Conservation (phyloP, 169 alveolate genomes). For the Eimeria falciformis region DNA sequence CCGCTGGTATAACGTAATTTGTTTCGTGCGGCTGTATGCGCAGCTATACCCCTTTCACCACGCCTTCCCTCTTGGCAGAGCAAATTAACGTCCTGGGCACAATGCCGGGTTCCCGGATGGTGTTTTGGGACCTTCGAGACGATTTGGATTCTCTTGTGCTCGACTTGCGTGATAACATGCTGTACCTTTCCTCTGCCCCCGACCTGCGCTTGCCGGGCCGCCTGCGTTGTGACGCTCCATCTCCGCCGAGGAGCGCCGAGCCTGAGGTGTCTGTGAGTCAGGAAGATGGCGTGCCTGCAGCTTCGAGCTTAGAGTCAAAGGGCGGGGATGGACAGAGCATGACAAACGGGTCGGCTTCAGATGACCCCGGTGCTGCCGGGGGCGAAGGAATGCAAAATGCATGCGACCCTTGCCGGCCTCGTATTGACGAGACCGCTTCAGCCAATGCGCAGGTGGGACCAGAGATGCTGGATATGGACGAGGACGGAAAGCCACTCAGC, state of each 20-base stretch:
- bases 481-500: slow-evolving; percentile 75
- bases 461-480: slow-evolving; percentile 74
- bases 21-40: too few species aligned
- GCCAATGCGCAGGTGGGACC: slow-evolving; percentile 66
- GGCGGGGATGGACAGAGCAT: background rate
- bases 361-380: slow-evolving; percentile 17
- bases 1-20: too few species aligned
- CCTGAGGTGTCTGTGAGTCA: background rate
- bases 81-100: slow-evolving; percentile 91
- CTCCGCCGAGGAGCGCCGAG: slow-evolving; percentile 4
- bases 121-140: slow-evolving; percentile 90
- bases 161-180: slow-evolving; percentile 83
- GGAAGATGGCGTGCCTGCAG: background rate
- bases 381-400: slow-evolving; percentile 23
- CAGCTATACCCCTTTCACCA: slow-evolving; percentile 89
- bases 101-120: slow-evolving; percentile 88
- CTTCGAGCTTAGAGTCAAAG: slow-evolving; percentile 8
- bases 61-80: slow-evolving; percentile 90
- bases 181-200: slow-evolving; percentile 81
- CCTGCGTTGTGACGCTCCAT: background rate
- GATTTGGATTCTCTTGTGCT: slow-evolving; percentile 87
- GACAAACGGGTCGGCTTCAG: slow-evolving; percentile 19
- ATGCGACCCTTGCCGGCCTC: slow-evolving; percentile 65
- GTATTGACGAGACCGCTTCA: slow-evolving; percentile 41
- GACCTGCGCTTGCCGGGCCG: slow-evolving; percentile 16